Evolutionary conservation across 2,329 filamentous ascomycete species (phyloP).

Genomic region (Cladosporium cucumerinum): DNA sequence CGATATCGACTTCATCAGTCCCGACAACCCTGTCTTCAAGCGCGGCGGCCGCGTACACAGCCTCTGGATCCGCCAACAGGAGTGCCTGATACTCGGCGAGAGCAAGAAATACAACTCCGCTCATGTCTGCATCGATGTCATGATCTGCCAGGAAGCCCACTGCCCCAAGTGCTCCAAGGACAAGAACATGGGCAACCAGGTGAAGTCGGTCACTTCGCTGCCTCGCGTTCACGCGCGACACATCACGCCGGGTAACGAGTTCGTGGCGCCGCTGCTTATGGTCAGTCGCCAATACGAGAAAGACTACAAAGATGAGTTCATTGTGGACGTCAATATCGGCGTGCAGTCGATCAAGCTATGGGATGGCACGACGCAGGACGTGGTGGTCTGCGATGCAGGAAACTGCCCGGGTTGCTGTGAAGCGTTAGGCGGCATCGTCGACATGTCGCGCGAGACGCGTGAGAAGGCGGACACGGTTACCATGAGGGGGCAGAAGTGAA

Average conservation of each 20-base stretch:
- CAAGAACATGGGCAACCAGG: not conserved
- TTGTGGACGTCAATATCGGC: not conserved
- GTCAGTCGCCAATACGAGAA: not conserved
- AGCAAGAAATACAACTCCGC: not conserved
- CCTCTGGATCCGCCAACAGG: not conserved
- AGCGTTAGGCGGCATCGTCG: not conserved
- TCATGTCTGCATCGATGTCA: not conserved
- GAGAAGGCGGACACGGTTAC: not conserved
- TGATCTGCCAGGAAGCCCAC: not conserved
- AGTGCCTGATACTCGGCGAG: not conserved
- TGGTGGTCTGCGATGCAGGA: not conserved
- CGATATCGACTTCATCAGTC: not conserved
- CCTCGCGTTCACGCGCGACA: not conserved
- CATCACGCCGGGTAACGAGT: not conserved
- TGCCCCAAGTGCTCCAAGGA: not conserved
- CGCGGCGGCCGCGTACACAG: slow-evolving; percentile 1
- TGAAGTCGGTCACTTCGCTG: not conserved
- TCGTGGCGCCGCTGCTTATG: not conserved
- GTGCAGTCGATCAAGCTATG: not conserved
- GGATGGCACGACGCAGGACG: not conserved
- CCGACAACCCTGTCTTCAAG: not conserved
- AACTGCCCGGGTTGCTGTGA: not conserved
- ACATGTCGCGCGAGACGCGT: not conserved
- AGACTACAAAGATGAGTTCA: not conserved
- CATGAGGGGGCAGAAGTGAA: not conserved